Evolutionary conservation across 495 filamentous ascomycete species (phyloP), one percentile per base, ranked within the genome.

Genomic region (Aspergillus funiculosus): DNA sequence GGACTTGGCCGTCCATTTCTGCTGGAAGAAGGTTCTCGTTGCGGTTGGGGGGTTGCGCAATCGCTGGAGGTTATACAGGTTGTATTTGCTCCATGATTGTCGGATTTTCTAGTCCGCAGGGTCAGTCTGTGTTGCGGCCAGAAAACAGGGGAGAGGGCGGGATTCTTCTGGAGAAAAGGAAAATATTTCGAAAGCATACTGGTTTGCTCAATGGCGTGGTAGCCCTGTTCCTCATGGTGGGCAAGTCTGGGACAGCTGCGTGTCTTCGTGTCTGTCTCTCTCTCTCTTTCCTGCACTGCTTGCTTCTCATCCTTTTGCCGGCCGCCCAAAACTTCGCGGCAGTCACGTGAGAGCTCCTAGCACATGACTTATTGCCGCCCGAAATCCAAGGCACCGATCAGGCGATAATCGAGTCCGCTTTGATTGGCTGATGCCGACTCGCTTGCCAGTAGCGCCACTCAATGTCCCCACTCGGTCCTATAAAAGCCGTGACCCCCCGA

Each of bases 21-120:
- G 92, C 73, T 98, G 92, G 78, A 94, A 98, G 72, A 86, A 91
- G 36, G 89, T 95, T 31, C 66, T 64, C 7, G 49, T 58, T 10
- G 48, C 43, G 34, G 62, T 66, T 2, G 32, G 52, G 17, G 72
- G 70, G 30, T 54, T 54, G 42, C 66, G 59, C 36, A 77, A 63
- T 45, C 74, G 73, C 20, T 66, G 58, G 49, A 98, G 67, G 72
- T 95, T 96, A 77, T 85, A 98, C 51, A 98, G 75, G 58, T 94
- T 95, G 75, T 88, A 90, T 68, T 94, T 95, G 71, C 87, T 94
- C 94, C 90, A 96, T 76, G 87, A 89, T 76, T 91, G 87, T 50
- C 92, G 85, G 64, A 96, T 59, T 85, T 87, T 92, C 92, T 96
- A 13, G 28, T 43, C 10, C 56, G 56, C 48, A 43, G 21, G 8